Percentiles rank a stretch among this genome's conserved stretches.
Evolutionary conservation across 2,329 filamentous ascomycete genomes (phyloP).

Genomic region (Fusarium luffae): DNA sequence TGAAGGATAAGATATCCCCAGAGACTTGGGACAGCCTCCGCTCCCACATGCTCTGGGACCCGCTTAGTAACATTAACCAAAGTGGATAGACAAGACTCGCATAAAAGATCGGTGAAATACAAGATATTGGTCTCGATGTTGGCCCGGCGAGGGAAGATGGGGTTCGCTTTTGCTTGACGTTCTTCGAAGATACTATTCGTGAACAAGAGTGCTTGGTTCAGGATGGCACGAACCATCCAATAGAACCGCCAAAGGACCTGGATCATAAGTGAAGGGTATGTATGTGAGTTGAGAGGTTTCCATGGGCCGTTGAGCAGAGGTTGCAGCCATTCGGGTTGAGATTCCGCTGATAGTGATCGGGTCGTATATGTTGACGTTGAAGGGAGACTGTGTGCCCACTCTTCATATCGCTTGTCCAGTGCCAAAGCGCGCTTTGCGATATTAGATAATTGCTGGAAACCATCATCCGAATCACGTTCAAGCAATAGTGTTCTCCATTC

Average conservation of each 20-base stretch:
- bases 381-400: background rate
- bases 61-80: background rate
- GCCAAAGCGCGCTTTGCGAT: background rate
- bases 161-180: background rate
- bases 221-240: background rate
- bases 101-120: background rate
- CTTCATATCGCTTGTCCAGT: background rate
- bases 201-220: background rate
- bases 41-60: background rate
- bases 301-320: background rate
- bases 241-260: background rate
- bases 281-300: background rate
- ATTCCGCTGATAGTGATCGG: background rate
- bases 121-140: background rate
- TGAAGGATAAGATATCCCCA: background rate
- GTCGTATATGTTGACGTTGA: background rate
- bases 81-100: background rate
- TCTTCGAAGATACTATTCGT: background rate
- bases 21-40: background rate
- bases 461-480: background rate
- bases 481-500: background rate
- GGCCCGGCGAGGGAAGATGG: background rate
- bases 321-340: background rate
- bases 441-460: fast-evolving
- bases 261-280: background rate